phyloP scores from a whole-genome alignment of 2,329 filamentous ascomycete species.

The Cadophora malorum region DNA sequence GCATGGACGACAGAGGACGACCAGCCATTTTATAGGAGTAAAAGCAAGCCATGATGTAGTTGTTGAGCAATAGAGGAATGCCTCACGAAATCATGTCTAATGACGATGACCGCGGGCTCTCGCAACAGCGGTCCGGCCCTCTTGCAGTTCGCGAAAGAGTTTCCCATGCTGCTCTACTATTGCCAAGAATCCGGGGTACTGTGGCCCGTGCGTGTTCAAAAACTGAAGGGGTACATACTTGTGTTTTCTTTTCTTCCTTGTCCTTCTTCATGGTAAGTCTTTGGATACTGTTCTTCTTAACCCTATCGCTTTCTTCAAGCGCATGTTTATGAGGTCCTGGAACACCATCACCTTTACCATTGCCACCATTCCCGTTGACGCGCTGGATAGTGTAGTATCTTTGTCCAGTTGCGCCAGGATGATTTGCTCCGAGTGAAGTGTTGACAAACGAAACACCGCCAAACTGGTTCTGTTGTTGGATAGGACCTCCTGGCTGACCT shows the following conservation, averaged over 20 bases:
- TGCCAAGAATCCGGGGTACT: constrained; percentile 19
- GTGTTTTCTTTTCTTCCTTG: constrained; percentile 67
- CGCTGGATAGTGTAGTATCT: constrained; percentile 77
- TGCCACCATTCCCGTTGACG: constrained; percentile 77
- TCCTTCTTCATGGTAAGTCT: constrained; percentile 68
- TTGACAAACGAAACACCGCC: constrained; percentile 51
- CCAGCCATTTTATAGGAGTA: neutral
- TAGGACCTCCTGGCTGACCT: constrained; percentile 35
- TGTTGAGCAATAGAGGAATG: neutral
- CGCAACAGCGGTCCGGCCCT: neutral
- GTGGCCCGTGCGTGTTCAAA: constrained; percentile 17
- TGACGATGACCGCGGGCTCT: constrained; percentile 2
- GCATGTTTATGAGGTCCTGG: constrained; percentile 77
- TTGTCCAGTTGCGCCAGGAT: constrained; percentile 56
- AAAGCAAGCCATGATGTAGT: constrained; percentile 11
- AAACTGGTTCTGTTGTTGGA: constrained; percentile 46
- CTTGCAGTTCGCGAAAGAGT: constrained; percentile 8
- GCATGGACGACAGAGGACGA: constrained; percentile 21
- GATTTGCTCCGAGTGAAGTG: constrained; percentile 48
- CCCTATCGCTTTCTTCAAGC: constrained; percentile 75
- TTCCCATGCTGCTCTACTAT: constrained; percentile 22
- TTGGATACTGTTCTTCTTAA: constrained; percentile 82
- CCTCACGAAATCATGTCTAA: neutral
- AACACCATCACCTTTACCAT: constrained; percentile 73
- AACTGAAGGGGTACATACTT: constrained; percentile 51